A percentile compares a stretch with the other conserved stretches of the same genome.
These are phyloP conservation scores for Rostrohypoxylon terebratum DNA, from an alignment of 495 filamentous ascomycete species.

Conservation along the genomic window DNA sequence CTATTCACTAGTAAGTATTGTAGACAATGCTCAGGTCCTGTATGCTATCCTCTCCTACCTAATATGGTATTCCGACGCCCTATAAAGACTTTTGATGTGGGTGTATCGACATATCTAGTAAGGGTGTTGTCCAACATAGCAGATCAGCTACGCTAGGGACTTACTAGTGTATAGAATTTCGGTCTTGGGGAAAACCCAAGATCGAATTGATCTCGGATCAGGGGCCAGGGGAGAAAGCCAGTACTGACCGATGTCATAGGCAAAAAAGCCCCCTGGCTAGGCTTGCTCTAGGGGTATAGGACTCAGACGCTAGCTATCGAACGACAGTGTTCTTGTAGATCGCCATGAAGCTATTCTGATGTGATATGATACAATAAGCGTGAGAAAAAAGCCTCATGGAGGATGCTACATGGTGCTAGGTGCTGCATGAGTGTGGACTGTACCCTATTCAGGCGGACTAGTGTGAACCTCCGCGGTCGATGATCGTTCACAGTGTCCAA, in stretches of 20 bases:
- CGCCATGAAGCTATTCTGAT: slow-evolving; percentile 14
- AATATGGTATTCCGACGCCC: not conserved
- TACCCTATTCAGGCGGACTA: slow-evolving; percentile 23
- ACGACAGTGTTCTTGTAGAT: slow-evolving; percentile 28
- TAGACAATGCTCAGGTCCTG: not conserved
- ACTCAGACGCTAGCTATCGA: slow-evolving; percentile 15
- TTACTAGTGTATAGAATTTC: not conserved
- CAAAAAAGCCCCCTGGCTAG: slow-evolving; percentile 15
- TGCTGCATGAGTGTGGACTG: slow-evolving; percentile 35
- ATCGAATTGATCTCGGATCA: slow-evolving; percentile 8
- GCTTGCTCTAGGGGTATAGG: not conserved
- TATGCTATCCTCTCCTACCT: slow-evolving; percentile 19
- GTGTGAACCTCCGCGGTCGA: slow-evolving; percentile 20
- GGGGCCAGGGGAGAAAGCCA: slow-evolving; percentile 8
- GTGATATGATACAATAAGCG: slow-evolving; percentile 18
- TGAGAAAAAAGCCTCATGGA: not conserved
- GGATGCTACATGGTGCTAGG: slow-evolving; percentile 15
- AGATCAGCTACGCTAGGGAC: slow-evolving; percentile 1
- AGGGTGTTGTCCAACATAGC: not conserved
- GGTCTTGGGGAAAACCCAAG: not conserved
- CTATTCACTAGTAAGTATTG: not conserved
- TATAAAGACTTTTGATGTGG: not conserved
- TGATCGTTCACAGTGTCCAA: slow-evolving; percentile 32
- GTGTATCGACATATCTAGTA: slow-evolving; percentile 12
- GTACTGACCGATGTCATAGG: slow-evolving; percentile 12